A percentile compares a stretch with the other conserved stretches of the same genome.
These are phyloP conservation scores for Berberis thunbergii DNA, from an alignment of 164 flowering plant species.

Conservation along the genomic window DNA sequence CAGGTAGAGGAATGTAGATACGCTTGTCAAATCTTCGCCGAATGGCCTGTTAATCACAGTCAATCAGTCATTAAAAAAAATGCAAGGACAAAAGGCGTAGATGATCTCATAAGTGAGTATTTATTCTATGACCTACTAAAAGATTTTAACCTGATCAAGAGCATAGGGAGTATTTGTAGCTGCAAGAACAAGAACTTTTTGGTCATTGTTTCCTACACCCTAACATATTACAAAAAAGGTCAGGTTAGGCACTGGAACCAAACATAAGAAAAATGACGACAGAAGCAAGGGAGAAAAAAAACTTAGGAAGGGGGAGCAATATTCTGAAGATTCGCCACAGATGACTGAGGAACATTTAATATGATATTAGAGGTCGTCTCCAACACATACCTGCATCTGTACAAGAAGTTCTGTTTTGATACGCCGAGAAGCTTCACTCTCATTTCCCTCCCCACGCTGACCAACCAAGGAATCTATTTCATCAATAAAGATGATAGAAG, in stretches of 20 bases:
- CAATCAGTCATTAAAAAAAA: slow-evolving; percentile 2
- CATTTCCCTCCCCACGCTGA: slow-evolving; percentile 95
- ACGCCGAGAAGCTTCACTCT: slow-evolving; percentile 98
- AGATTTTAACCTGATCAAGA: slow-evolving; percentile 71
- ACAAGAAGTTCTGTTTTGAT: slow-evolving; percentile 96
- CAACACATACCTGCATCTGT: slow-evolving; percentile 87
- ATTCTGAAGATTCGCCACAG: no score
- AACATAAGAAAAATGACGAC: background rate
- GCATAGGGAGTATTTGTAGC: slow-evolving; percentile 99
- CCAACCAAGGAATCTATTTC: slow-evolving; percentile 98
- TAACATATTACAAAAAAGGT: slow-evolving; percentile 12
- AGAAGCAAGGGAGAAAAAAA: background rate
- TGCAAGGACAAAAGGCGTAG: background rate
- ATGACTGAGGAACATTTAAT: no score
- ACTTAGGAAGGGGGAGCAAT: no score
- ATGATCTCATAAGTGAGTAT: background rate
- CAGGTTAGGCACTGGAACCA: background rate
- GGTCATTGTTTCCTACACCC: slow-evolving; percentile 95
- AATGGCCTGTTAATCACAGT: slow-evolving; percentile 50
- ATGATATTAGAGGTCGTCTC: background rate
- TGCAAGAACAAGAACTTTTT: slow-evolving; percentile 98
- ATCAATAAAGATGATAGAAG: slow-evolving; percentile 90
- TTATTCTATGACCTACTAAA: background rate
- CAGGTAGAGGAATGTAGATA: slow-evolving; percentile 97
- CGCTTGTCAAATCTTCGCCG: slow-evolving; percentile 95